These are phyloP conservation scores for Naematelia encephala DNA, from an alignment of 768 basidiomycete species.

Conservation along the genomic window DNA sequence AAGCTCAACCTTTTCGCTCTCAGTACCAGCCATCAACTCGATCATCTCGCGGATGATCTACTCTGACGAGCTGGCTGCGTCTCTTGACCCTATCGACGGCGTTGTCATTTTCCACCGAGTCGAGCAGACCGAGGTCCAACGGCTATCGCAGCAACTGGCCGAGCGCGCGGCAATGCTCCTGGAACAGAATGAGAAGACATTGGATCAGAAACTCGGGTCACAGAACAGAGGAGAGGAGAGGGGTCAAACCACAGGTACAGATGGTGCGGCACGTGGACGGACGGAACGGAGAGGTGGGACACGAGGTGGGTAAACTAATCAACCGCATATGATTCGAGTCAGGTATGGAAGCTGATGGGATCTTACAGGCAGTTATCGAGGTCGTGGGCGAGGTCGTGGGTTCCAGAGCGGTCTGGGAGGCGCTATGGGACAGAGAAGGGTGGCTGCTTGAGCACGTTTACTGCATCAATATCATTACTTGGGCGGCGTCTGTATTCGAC, in stretches of 20 bases:
- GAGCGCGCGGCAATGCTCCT: conserved; percentile 82
- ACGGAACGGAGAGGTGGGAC: conserved; percentile 59
- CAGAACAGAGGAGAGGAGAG: conserved; percentile 60
- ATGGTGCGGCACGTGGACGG: conserved; percentile 15
- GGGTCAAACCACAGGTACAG: conserved; percentile 10
- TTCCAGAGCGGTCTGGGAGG: conserved; percentile 43
- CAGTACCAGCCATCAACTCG: conserved; percentile 75
- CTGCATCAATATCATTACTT: background rate
- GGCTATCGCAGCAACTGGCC: conserved; percentile 80
- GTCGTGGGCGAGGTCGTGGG: conserved; percentile 39
- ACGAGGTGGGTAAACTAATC: conserved; percentile 20
- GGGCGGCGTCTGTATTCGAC: background rate
- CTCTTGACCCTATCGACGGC: conserved; percentile 82
- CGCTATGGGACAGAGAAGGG: conserved; percentile 24
- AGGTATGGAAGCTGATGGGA: background rate
- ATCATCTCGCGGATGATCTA: conserved; percentile 98
- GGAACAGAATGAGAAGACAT: conserved; percentile 85
- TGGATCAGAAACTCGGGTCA: conserved; percentile 78
- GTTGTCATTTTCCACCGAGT: conserved; percentile 92
- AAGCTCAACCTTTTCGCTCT: conserved; percentile 79
- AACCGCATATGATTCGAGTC: conserved; percentile 8
- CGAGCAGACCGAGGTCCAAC: conserved; percentile 81
- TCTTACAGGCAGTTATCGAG: conserved; percentile 9
- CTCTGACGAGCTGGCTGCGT: conserved; percentile 86
- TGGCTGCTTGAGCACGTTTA: conserved; percentile 12